Evolutionary conservation across 2,329 filamentous ascomycete genomes (phyloP), one percentile per base, ranked within the genome.

Genomic region (Clonostachys rosea): DNA sequence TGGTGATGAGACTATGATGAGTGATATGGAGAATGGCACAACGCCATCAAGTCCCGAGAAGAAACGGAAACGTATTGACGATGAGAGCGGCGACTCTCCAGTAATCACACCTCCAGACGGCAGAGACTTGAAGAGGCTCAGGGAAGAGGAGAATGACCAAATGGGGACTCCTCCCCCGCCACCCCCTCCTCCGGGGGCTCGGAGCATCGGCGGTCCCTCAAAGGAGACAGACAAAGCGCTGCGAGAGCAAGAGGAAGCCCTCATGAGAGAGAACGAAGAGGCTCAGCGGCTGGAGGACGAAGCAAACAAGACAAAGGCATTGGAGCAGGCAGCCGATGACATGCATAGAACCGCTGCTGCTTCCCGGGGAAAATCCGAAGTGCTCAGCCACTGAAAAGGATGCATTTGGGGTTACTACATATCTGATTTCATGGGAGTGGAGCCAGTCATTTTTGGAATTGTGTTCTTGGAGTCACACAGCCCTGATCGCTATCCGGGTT

Each of bases 21-120:
- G 66, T 18, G 74, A 78, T 48, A 66, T 68, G n/a, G 75, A 75
- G 18, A 73, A 78, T 47, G 66, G 68, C 16, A 75, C 75, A 14
- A 49, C 47, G 18, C 73, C 72, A 4, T 73, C 76, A 5, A 68
- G 75, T 46, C 63, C 71, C 24, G 75, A 78, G 24, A 69, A 78
- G 43, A 89, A 90, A 63, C 79, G 86, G 10, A 90, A 89, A 63
- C 76, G 84, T n/a, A 56, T 56, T 1, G 62, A 54, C 2, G 56
- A 59, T 11, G 56, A 66, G 36, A 53, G 53, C 6, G 55, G 53
- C 35, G 70, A 67, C 14, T 74, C 74, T 30, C 66, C 70, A 2
- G 69, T 64, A 36, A 57, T 66, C 37, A 78, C 75, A 2, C 77
- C 79, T 2, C 72, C 70, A 2, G 83, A 84, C 54, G 71, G 73